Conservation (phyloP, 805 yeast genomes). For the Tetrapisispora arboricola region DNA sequence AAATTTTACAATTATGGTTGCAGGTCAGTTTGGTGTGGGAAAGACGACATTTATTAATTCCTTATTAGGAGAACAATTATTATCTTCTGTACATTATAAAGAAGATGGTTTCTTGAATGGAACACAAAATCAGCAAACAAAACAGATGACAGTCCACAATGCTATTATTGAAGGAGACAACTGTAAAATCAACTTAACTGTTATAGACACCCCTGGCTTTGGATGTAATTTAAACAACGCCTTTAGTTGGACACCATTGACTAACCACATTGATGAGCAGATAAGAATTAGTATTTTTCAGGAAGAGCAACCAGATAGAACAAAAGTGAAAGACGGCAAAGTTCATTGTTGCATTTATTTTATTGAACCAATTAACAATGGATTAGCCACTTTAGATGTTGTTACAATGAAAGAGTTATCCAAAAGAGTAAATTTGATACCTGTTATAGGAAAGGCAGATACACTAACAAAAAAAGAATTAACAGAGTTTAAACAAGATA, state of each 20-base stretch:
- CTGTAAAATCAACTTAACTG: slow-evolving; percentile 48
- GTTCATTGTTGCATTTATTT: slow-evolving; percentile 84
- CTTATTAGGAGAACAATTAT: slow-evolving; percentile 43
- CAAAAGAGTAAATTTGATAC: slow-evolving; percentile 67
- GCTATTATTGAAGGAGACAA: slow-evolving; percentile 51
- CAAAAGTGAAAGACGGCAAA: slow-evolving; percentile 46
- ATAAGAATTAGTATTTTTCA: slow-evolving; percentile 59
- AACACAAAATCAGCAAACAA: slow-evolving; percentile 24
- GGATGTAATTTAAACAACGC: slow-evolving; percentile 60
- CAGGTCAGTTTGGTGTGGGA: slow-evolving; percentile 81
- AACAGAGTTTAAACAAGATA: slow-evolving; percentile 40
- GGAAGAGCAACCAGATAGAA: slow-evolving; percentile 63
- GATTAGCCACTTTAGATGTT: slow-evolving; percentile 57
- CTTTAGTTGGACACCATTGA: slow-evolving; percentile 57
- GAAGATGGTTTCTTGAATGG: too few species aligned
- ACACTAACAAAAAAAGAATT: slow-evolving; percentile 47
- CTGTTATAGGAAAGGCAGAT: slow-evolving; percentile 76
- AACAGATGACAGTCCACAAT: slow-evolving; percentile 26
- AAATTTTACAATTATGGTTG: slow-evolving; percentile 70
- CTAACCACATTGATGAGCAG: slow-evolving; percentile 71
- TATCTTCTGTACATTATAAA: slow-evolving; percentile 28
- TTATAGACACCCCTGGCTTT: slow-evolving; percentile 70
- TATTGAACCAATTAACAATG: slow-evolving; percentile 56
- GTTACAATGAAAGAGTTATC: slow-evolving; percentile 62
- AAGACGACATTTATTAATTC: slow-evolving; percentile 76